These are phyloP conservation scores for Capsella rubella DNA, from an alignment of 441 rosid species.

Conservation along the genomic window DNA sequence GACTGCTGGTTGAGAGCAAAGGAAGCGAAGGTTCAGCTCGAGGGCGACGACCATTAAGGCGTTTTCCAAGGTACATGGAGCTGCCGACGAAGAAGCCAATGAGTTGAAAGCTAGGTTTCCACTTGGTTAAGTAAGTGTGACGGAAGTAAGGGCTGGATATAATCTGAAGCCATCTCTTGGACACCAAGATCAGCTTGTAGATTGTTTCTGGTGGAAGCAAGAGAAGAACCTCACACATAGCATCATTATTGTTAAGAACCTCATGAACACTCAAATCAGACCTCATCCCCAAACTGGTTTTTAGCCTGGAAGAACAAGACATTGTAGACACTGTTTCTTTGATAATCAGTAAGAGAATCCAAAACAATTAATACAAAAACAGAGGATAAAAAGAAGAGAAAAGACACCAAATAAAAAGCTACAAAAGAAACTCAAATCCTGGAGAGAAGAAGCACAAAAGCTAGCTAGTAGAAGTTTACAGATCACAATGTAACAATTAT, in stretches of 20 bases:
- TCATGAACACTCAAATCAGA: constrained; percentile 35
- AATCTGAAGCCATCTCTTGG: constrained; percentile 65
- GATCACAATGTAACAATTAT: not conserved
- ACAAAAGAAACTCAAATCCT: not conserved
- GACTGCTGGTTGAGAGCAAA: constrained; percentile 55
- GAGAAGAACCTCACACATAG: constrained; percentile 55
- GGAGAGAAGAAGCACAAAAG: constrained; percentile 1
- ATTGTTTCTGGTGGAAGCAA: constrained; percentile 57
- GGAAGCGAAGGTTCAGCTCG: constrained; percentile 59
- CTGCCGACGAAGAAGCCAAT: constrained; percentile 61
- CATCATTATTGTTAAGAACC: constrained; percentile 56
- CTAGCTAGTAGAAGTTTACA: not conserved
- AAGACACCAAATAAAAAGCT: not conserved
- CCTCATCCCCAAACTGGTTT: constrained; percentile 32
- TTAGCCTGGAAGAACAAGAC: constrained; percentile 36
- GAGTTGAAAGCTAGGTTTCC: constrained; percentile 54
- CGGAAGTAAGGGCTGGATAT: constrained; percentile 57
- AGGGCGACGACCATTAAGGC: constrained; percentile 51
- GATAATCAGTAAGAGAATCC: constrained; percentile 29
- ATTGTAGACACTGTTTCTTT: constrained; percentile 31
- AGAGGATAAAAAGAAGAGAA: not conserved
- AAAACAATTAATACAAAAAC: not conserved
- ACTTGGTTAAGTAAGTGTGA: constrained; percentile 48
- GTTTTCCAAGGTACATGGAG: constrained; percentile 55
- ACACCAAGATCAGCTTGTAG: constrained; percentile 50